Percentiles rank a stretch among this genome's conserved stretches.
phyloP scores from a whole-genome alignment of 1,139 yeast genomes.

The Pichiaceae sp. region DNA sequence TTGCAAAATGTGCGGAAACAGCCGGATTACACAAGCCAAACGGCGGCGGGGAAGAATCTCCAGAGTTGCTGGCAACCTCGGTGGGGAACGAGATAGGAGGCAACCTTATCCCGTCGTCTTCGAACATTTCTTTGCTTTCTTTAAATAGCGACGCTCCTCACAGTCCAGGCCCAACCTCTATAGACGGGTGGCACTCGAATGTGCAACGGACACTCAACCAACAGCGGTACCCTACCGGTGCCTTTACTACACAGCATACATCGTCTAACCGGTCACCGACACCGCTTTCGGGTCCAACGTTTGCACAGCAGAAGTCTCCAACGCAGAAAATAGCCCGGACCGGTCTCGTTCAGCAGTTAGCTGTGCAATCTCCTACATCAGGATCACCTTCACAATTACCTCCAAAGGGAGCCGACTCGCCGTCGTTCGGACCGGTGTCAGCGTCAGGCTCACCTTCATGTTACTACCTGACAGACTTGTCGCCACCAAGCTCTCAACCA shows the following conservation, averaged over 20 bases:
- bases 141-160: slow-evolving; percentile 21
- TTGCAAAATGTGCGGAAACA: no score
- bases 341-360: slow-evolving; percentile 4
- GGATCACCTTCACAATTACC: neutral
- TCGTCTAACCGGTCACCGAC: neutral
- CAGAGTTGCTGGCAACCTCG: slow-evolving; percentile 44
- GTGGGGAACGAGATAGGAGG: slow-evolving; percentile 46
- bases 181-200: slow-evolving; percentile 2
- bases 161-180: neutral
- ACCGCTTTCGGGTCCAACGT: slow-evolving; percentile 4
- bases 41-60: slow-evolving; percentile 32
- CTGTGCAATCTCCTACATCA: slow-evolving; percentile 4
- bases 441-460: slow-evolving; percentile 49
- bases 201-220: slow-evolving; percentile 1
- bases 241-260: neutral
- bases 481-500: slow-evolving; percentile 35
- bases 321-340: slow-evolving; percentile 5
- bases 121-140: slow-evolving; percentile 45
- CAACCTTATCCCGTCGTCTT: slow-evolving; percentile 43
- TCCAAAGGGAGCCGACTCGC: slow-evolving; percentile 36
- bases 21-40: neutral
- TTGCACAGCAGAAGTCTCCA: slow-evolving; percentile 3
- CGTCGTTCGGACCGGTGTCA: slow-evolving; percentile 43
- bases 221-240: slow-evolving; percentile 1
- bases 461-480: slow-evolving; percentile 43